Percentiles rank a stretch among this genome's conserved stretches.
These are phyloP conservation scores for Tetragonia tetragonoides DNA, from an alignment of 148 eudicot genomes.

Conservation along the genomic window DNA sequence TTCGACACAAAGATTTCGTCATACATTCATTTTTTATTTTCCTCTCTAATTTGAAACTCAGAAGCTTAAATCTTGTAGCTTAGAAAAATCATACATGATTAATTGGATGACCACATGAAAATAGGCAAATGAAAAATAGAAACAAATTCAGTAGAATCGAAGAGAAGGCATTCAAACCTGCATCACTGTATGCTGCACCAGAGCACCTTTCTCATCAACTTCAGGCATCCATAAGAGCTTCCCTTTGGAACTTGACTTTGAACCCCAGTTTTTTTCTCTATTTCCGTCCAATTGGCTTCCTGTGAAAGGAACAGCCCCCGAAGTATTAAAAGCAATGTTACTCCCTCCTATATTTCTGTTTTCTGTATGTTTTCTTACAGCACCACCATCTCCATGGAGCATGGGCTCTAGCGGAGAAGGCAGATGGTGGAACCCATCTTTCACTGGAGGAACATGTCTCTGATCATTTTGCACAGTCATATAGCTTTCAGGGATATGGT, in stretches of 20 bases:
- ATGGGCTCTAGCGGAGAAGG: conserved; percentile 19
- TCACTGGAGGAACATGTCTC: not conserved
- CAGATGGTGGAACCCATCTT: conserved; percentile 6
- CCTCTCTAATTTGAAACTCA: not conserved
- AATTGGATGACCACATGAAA: not conserved
- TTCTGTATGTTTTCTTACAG: conserved; percentile 19
- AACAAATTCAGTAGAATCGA: not conserved
- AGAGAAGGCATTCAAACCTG: conserved; percentile 23
- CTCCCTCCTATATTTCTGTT: conserved; percentile 17
- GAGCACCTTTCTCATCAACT: conserved; percentile 26
- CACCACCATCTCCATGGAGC: conserved; percentile 9
- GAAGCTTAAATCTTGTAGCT: not conserved
- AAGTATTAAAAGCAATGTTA: conserved; percentile 21
- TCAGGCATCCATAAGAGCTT: conserved; percentile 29
- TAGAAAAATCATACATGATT: not conserved
- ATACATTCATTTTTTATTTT: not conserved
- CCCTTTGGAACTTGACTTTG: conserved; percentile 19
- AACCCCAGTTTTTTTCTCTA: conserved; percentile 26
- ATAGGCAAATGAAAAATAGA: conserved; percentile 3
- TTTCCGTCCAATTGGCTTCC: conserved; percentile 30
- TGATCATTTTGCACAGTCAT: conserved; percentile 15
- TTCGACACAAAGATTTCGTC: not conserved
- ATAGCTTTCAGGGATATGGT: conserved; percentile 31
- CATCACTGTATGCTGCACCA: conserved; percentile 1
- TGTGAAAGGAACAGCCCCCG: conserved; percentile 5